Evolutionary conservation across 2,329 filamentous ascomycete genomes (phyloP).

Genomic region (Chaetomium sp.): DNA sequence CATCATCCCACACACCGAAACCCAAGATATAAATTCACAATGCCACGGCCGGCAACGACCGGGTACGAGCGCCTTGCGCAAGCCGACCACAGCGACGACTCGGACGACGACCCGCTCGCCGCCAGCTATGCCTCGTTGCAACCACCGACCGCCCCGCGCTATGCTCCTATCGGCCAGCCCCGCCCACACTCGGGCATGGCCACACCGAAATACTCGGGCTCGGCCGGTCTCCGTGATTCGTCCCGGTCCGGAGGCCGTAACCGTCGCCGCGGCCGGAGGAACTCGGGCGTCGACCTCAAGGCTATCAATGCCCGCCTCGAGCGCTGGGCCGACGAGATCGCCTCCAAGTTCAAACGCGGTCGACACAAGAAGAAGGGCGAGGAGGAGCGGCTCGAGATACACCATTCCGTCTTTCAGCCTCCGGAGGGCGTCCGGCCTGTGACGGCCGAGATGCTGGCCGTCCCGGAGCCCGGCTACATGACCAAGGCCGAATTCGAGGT

Average conservation of each 20-base stretch:
- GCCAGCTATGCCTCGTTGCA: slow-evolving; percentile 58
- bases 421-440: slow-evolving; percentile 84
- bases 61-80: slow-evolving; percentile 85
- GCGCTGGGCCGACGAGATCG: slow-evolving; percentile 97
- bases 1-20: background rate
- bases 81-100: slow-evolving; percentile 75
- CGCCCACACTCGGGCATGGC: slow-evolving; percentile 62
- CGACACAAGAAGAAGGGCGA: slow-evolving; percentile 71
- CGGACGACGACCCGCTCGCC: slow-evolving; percentile 63
- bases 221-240: slow-evolving; percentile 15
- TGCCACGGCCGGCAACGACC: slow-evolving; percentile 74
- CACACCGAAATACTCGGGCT: slow-evolving; percentile 50
- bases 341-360: slow-evolving; percentile 89
- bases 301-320: slow-evolving; percentile 96
- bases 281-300: slow-evolving; percentile 93
- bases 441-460: slow-evolving; percentile 72
- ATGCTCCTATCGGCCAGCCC: slow-evolving; percentile 64
- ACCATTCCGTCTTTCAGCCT: slow-evolving; percentile 94
- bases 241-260: slow-evolving; percentile 36
- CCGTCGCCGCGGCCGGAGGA: slow-evolving; percentile 60
- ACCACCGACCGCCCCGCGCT: slow-evolving; percentile 59
- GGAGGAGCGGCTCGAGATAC: slow-evolving; percentile 89
- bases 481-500: slow-evolving; percentile 81
- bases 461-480: slow-evolving; percentile 66
- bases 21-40: slow-evolving; percentile 37